Percentiles rank a stretch among this genome's conserved stretches.
Conservation (phyloP, 306 rosid species). For the Malus domestica region ASM211411v1 NC_041805.1:29457501-29458000, state of each 20-base stretch:
- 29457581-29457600: not conserved
- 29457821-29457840: conserved; percentile 37
- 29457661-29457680: not conserved
- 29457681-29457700: not conserved
- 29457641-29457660: not conserved
- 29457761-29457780: not conserved
- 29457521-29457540: conserved; percentile 25
- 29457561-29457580: conserved; percentile 23
- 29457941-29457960: conserved; percentile 26
- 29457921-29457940: conserved; percentile 23
- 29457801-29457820: conserved; percentile 28
- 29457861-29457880: conserved; percentile 34
- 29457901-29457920: conserved; percentile 21
- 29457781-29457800: not conserved
- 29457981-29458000: conserved; percentile 27
- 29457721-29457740: not conserved
- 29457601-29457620: not conserved
- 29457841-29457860: conserved; percentile 41
- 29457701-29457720: not conserved
- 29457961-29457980: conserved; percentile 17
- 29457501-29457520: conserved; percentile 28
- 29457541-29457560: conserved; percentile 31
- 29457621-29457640: not conserved
- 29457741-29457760: not conserved
- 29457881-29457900: conserved; percentile 27